A percentile compares a stretch with the other conserved stretches of the same genome.
phyloP scores from a whole-genome alignment of 192 early-diverging fungal genomes.

The Backusella parvicylindrica region DNA sequence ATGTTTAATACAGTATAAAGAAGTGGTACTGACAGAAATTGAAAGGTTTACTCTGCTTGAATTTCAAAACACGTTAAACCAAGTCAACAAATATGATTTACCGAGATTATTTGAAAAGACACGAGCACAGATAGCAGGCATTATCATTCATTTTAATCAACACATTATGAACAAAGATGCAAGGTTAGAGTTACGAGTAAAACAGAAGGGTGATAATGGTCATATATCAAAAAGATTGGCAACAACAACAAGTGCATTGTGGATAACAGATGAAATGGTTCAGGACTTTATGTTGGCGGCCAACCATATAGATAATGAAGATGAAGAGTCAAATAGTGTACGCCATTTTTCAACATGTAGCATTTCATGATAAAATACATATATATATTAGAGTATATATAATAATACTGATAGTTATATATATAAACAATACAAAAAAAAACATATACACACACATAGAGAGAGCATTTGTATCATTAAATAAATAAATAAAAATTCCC shows the following conservation, averaged over 20 bases:
- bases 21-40: not conserved
- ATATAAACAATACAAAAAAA: not conserved
- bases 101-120: constrained; percentile 11
- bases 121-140: constrained; percentile 3
- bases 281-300: not conserved
- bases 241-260: constrained; percentile 1
- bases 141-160: not conserved
- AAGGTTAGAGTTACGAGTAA: not conserved
- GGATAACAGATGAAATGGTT: constrained; percentile 8
- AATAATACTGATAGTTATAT: not conserved
- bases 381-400: not conserved
- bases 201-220: not conserved
- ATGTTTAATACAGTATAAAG: not conserved
- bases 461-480: not conserved
- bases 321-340: not conserved
- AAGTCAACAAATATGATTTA: not conserved
- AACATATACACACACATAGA: not conserved
- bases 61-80: not conserved
- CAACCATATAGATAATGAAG: constrained; percentile 1
- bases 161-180: not conserved
- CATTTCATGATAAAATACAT: not conserved
- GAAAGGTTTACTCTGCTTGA: not conserved
- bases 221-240: not conserved
- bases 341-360: not conserved
- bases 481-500: not conserved